These are phyloP conservation scores for Solanum okadae DNA, from an alignment of 257 asterid species.

Conservation along the genomic window DNA sequence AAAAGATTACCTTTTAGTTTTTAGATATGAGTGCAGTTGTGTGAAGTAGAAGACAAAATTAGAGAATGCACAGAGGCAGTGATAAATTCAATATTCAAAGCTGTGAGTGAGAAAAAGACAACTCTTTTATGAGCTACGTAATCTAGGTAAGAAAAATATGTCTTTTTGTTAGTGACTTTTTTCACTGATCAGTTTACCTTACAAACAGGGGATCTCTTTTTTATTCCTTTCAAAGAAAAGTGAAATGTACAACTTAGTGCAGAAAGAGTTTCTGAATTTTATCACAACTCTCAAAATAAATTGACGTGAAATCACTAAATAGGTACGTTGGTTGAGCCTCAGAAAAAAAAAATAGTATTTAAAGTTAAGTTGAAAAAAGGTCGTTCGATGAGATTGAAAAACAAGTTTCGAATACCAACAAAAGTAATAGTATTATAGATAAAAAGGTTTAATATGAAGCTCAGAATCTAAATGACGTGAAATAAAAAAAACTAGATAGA, in stretches of 20 bases:
- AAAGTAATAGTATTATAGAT: neutral
- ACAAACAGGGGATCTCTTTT: neutral
- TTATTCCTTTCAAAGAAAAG: neutral
- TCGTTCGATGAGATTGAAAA: neutral
- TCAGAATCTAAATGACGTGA: neutral
- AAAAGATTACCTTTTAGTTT: neutral
- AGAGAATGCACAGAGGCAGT: neutral
- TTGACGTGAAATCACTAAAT: neutral
- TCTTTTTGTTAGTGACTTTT: neutral
- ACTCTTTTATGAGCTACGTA: neutral
- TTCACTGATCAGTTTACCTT: neutral
- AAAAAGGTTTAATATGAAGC: neutral
- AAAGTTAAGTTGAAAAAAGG: neutral
- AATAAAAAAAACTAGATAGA: neutral
- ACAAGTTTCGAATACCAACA: neutral
- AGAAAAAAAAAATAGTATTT: neutral
- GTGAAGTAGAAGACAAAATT: neutral
- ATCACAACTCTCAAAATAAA: neutral
- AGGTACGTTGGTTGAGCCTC: neutral
- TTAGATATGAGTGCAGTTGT: neutral
- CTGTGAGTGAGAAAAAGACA: neutral
- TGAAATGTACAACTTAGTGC: neutral
- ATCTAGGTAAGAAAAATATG: neutral
- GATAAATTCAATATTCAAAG: neutral
- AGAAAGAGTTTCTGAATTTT: neutral